phyloP scores from a whole-genome alignment of 2,329 filamentous ascomycete species.

The Cercospora zeae-maydis region DNA sequence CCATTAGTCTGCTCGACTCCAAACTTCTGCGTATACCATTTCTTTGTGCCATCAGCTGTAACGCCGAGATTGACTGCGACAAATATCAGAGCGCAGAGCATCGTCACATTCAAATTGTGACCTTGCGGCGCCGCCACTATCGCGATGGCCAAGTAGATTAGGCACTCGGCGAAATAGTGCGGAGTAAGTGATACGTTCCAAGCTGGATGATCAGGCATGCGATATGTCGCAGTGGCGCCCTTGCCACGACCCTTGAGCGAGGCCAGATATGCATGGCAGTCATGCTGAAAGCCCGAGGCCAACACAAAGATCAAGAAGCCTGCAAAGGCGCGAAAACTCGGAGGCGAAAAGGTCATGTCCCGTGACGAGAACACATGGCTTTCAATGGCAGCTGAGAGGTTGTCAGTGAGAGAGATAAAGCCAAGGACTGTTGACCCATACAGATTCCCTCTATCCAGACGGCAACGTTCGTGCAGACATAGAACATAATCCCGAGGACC shows the following conservation, averaged over 20 bases:
- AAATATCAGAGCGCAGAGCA: conserved; percentile 68
- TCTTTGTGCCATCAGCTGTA: conserved; percentile 72
- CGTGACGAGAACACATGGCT: conserved; percentile 36
- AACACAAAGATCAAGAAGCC: conserved; percentile 63
- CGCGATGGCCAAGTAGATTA: conserved; percentile 76
- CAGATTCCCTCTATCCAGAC: conserved; percentile 81
- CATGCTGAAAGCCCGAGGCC: conserved; percentile 70
- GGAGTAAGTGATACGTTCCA: conserved; percentile 76
- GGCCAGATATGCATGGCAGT: conserved; percentile 49
- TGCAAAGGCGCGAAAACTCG: conserved; percentile 52
- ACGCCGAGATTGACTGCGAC: conserved; percentile 75
- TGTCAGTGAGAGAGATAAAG: conserved; percentile 4
- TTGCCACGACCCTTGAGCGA: conserved; percentile 33
- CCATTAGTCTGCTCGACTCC: conserved; percentile 59
- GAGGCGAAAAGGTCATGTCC: conserved; percentile 41
- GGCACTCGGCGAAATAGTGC: conserved; percentile 86
- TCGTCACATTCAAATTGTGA: conserved; percentile 64
- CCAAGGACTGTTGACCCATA: conserved; percentile 42
- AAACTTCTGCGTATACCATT: conserved; percentile 77
- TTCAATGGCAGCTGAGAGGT: conserved; percentile 32
- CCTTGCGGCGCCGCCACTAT: conserved; percentile 68
- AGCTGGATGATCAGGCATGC: conserved; percentile 67
- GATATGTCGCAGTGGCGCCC: conserved; percentile 60
- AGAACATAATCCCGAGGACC: conserved; percentile 73
- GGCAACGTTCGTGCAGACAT: conserved; percentile 66